Evolutionary conservation across 2,329 filamentous ascomycete genomes (phyloP), one percentile per base, ranked within the genome.

Genomic region (Trichoderma afroharzianum): DNA sequence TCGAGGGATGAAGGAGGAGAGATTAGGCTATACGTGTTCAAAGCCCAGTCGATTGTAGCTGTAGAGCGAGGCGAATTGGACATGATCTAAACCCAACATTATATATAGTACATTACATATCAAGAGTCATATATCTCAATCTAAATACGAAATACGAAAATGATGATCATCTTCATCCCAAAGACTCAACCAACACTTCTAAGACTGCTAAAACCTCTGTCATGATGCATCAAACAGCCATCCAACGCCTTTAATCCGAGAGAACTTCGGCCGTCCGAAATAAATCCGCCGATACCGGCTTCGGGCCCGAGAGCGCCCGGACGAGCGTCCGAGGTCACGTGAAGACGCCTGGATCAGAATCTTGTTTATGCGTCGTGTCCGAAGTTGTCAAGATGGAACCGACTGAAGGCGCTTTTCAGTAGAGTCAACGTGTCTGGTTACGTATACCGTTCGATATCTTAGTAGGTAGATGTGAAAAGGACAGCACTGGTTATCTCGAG

Each of bases 191-290:
- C 55, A 28, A 18, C 11, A 50, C 6, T 8, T 33, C 15, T 15
- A 28, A 8, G 4, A n/a, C 11, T 36, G 14, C 24, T 6, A 26
- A 53, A 32, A 11, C 21, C 5, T 33, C 24, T 11, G n/a, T 36
- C 12, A 64, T 9, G 36, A 47, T 61, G 26, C 47, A 18, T 18
- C 24, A 24, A 26, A 61, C 21, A 9, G 18, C 24, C 50, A 15
- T 30, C 6, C 36, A 26, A 24, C 2, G 18, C 33, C 33, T 26
- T 63, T 57, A 58, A 43, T 63, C 68, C 58, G 68, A 70, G 43
- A 55, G 26, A n/a, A 26, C 47, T 47, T 66, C 69, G 69, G 69
- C 30, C 30, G 47, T 68, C 69, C 61, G 69, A 71, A n/a, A 9
- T 71, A 33, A 33, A 4, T 67, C 69, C 69, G 62, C 6, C 18